phyloP scores from a whole-genome alignment of 352 stramenopile genomes.

The Globisporangium megalacanthum region DNA sequence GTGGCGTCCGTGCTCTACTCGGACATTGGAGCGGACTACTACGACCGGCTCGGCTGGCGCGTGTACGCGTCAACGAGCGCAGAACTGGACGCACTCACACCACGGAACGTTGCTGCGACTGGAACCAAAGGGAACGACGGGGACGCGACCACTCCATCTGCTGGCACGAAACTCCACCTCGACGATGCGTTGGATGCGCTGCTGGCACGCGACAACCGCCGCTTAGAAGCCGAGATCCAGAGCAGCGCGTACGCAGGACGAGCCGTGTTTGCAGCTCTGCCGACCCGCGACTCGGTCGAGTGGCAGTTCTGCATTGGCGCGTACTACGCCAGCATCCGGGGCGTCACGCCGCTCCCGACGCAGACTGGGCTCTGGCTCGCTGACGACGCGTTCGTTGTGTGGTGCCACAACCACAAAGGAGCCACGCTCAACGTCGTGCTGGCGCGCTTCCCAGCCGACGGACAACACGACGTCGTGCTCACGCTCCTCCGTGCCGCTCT shows the following conservation, averaged over 20 bases:
- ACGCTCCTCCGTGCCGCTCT: conserved; percentile 28
- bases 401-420: conserved; percentile 63
- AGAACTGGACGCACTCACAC: conserved; percentile 18
- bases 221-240: conserved; percentile 25
- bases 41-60: conserved; percentile 54
- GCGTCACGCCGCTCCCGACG: conserved; percentile 26
- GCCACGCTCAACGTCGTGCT: conserved; percentile 48
- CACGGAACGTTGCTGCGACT: conserved; percentile 7
- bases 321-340: conserved; percentile 34
- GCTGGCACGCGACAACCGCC: conserved; percentile 33
- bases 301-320: conserved; percentile 62
- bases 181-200: conserved; percentile 33
- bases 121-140: not conserved
- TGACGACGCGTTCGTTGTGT: conserved; percentile 47
- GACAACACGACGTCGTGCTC: conserved; percentile 8
- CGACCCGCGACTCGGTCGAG: conserved; percentile 51
- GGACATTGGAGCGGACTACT: conserved; percentile 61
- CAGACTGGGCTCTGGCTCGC: conserved; percentile 33
- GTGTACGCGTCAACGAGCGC: conserved; percentile 41
- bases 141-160: not conserved
- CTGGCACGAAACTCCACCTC: conserved; percentile 18
- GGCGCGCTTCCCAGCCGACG: conserved; percentile 25
- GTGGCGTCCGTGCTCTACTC: conserved; percentile 56
- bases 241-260: conserved; percentile 17
- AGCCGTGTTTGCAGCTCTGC: conserved; percentile 38